Percentiles rank a stretch among this genome's conserved stretches.
Conservation (phyloP, 352 stramenopile species). For the Globisporangium iwayamae region DNA sequence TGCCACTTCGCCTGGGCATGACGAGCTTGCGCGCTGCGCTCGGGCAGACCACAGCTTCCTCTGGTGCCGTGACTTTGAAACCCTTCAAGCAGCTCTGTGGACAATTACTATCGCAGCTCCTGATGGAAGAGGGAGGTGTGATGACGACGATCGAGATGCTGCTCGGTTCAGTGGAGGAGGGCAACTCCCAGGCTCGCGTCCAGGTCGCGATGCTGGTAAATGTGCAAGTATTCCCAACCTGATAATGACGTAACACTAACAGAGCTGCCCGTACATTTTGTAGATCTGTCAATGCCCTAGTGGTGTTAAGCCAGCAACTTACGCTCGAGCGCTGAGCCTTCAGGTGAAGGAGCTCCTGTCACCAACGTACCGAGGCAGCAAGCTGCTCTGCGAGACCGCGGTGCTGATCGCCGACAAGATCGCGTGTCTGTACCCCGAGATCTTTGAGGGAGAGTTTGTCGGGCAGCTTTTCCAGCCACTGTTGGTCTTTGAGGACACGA, state of each 20-base stretch:
- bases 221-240: not conserved
- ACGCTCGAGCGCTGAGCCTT: slow-evolving; percentile 39
- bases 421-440: slow-evolving; percentile 28
- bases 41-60: slow-evolving; percentile 30
- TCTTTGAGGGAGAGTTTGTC: slow-evolving; percentile 59
- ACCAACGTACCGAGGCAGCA: slow-evolving; percentile 49
- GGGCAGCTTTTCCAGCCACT: slow-evolving; percentile 53
- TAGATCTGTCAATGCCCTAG: slow-evolving; percentile 70
- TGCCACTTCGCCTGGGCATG: slow-evolving; percentile 74
- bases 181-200: slow-evolving; percentile 81
- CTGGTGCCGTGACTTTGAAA: slow-evolving; percentile 16
- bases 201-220: slow-evolving; percentile 69
- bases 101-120: slow-evolving; percentile 45
- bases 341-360: slow-evolving; percentile 59
- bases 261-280: not conserved
- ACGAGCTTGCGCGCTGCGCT: slow-evolving; percentile 65
- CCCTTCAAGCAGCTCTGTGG: slow-evolving; percentile 68
- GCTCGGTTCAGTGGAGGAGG: slow-evolving; percentile 67
- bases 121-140: slow-evolving; percentile 73
- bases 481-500: slow-evolving; percentile 51
- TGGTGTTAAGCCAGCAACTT: slow-evolving; percentile 33
- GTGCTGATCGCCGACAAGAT: slow-evolving; percentile 63
- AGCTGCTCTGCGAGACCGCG: slow-evolving; percentile 69
- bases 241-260: not conserved
- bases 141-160: slow-evolving; percentile 82